Conservation (phyloP, 78 protist genomes). For the Dictyostelium brefeldianum region DNA sequence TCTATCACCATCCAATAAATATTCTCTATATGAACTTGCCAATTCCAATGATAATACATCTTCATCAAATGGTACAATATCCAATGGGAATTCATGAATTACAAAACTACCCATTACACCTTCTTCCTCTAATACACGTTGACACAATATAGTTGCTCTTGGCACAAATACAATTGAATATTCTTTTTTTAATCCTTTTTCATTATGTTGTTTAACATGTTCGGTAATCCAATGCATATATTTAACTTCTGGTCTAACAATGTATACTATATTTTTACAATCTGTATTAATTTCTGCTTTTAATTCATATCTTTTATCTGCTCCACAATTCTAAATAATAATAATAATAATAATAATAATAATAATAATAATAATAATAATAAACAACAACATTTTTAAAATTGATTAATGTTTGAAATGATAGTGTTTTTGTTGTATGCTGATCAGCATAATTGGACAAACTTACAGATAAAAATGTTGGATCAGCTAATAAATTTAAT, state of each 20-base stretch:
- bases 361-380: neutral
- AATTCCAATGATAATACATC: slow-evolving; percentile 95
- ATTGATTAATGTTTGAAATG: neutral
- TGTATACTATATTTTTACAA: slow-evolving; percentile 74
- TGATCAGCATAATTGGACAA: neutral
- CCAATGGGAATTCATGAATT: slow-evolving; percentile 71
- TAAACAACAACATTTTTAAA: neutral
- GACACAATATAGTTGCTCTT: slow-evolving; percentile 88
- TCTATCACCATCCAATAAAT: slow-evolving; percentile 89
- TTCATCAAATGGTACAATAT: slow-evolving; percentile 92
- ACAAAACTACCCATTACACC: slow-evolving; percentile 84
- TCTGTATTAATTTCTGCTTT: slow-evolving; percentile 75
- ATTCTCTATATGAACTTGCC: slow-evolving; percentile 75
- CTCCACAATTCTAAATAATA: slow-evolving; percentile 84
- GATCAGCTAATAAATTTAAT: slow-evolving; percentile 88
- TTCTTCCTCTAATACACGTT: slow-evolving; percentile 89
- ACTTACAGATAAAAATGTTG: slow-evolving; percentile 71
- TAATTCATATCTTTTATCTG: slow-evolving; percentile 86
- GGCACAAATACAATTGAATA: slow-evolving; percentile 88
- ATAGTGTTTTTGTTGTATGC: neutral
- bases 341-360: neutral
- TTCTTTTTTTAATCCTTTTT: slow-evolving; percentile 12
- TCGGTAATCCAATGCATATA: slow-evolving; percentile 52
- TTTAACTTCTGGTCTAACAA: slow-evolving; percentile 82
- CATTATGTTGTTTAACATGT: slow-evolving; percentile 35